Conservation (phyloP, 2,329 filamentous ascomycete species). For the Calonectria henricotiae region DNA sequence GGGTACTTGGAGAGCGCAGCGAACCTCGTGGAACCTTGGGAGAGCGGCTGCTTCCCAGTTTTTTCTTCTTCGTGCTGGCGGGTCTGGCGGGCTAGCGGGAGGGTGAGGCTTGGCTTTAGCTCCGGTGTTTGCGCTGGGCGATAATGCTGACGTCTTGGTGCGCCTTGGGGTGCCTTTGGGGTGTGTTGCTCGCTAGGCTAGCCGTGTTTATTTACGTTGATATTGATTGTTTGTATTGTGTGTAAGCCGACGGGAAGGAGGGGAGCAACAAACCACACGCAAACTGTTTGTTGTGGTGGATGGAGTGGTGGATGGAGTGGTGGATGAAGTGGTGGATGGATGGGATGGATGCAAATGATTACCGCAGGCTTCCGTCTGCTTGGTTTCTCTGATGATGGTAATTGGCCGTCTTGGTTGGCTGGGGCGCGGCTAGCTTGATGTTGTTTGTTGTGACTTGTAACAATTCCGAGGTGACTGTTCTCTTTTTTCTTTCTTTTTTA, state of each 20-base stretch:
- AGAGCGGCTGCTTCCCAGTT: slow-evolving; percentile 32
- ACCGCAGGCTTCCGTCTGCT: slow-evolving; percentile 12
- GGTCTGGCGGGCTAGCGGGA: slow-evolving; percentile 29
- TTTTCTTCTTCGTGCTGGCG: slow-evolving; percentile 25
- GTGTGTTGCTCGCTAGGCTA: slow-evolving; percentile 14
- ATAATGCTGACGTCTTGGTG: slow-evolving; percentile 24
- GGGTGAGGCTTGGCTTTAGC: slow-evolving; percentile 28
- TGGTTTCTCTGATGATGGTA: slow-evolving; percentile 5
- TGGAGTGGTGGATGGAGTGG: neutral
- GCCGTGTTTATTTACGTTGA: slow-evolving; percentile 29
- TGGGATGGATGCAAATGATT: slow-evolving; percentile 7
- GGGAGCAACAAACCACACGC: slow-evolving; percentile 23
- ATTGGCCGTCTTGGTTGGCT: slow-evolving; percentile 25
- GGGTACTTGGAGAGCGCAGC: slow-evolving; percentile 19
- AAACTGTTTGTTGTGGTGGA: neutral
- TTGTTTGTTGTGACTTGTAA: slow-evolving; percentile 31
- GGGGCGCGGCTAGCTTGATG: slow-evolving; percentile 18
- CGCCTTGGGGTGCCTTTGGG: neutral
- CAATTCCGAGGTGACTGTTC: slow-evolving; percentile 26
- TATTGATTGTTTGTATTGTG: slow-evolving; percentile 24
- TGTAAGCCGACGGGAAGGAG: neutral
- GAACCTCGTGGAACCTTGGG: slow-evolving; percentile 32
- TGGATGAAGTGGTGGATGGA: neutral
- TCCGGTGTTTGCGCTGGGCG: slow-evolving; percentile 20
- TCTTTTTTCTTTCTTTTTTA: slow-evolving; percentile 10